Evolutionary conservation across 2,329 filamentous ascomycete species (phyloP), one percentile per base, ranked within the genome.

Genomic region (Neofusicoccum ribis): DNA sequence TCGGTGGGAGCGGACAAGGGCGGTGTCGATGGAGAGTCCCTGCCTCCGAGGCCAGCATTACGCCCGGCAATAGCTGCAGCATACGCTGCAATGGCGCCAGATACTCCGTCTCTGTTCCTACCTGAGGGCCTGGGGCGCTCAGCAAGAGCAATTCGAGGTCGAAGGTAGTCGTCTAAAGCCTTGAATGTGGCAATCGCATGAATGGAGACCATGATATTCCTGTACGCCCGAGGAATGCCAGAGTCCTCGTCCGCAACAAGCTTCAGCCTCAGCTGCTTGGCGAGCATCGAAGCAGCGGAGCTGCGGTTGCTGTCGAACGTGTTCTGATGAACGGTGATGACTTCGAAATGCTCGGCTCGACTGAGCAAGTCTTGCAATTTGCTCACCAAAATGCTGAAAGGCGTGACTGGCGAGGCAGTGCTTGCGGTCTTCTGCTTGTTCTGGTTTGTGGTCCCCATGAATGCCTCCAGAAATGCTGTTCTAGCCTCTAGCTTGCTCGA

Each of bases 141-240:
- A 3, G 91, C 88, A 14, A 95, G 77, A 71, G 85, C 92, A 66
- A 99, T 96, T 67, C 94, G 87, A 7, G 95, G 95, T 43, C 95
- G 89, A 49, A 99, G 84, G 76, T 98, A 99, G 75, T 99, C 95
- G 74, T 98, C 95, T 27, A 99, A 81, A 0, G 94, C 91, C 77
- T 97, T 98, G 82, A 99, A 98, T 0, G 93, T 98, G 2, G 95
- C 94, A 72, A 99, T 98, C 15, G 95, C 95, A 76, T 99, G 95
- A 65, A 99, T 99, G 0, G 93, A 96, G 0, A 99, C 95, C 90
- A 97, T 97, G 68, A 99, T 96, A 70, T 94, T 97, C 23, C 91
- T 87, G 74, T 96, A 98, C 0, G 90, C 84, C 41, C 89, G 86
- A 17, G 95, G 95, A 66, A 99, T 95, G 56, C 95, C 91, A 0